These are phyloP conservation scores for Juncus effusus DNA, from an alignment of 176 grass and related monocot genomes.

Conservation along the genomic window DNA sequence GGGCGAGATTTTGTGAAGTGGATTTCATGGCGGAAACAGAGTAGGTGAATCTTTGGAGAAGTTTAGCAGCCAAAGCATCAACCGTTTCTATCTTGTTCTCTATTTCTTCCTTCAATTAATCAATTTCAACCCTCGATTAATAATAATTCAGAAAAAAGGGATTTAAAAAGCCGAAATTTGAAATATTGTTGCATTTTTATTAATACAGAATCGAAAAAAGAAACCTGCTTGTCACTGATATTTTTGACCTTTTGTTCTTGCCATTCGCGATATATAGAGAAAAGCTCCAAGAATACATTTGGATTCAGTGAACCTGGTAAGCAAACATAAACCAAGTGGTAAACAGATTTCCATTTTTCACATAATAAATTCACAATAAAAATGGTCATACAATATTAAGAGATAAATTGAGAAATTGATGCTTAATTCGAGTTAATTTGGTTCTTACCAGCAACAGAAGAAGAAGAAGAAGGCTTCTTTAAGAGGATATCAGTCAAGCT, in stretches of 20 bases:
- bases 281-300: slow-evolving; percentile 72
- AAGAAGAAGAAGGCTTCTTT: slow-evolving; percentile 45
- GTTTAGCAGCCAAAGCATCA: slow-evolving; percentile 75
- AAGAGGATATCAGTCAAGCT: slow-evolving; percentile 69
- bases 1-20: slow-evolving; percentile 49
- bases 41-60: slow-evolving; percentile 81
- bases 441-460: slow-evolving; percentile 31
- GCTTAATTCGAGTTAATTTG: background rate
- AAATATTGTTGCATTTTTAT: slow-evolving; percentile 37
- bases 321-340: background rate
- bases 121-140: background rate
- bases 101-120: slow-evolving; percentile 54
- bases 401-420: background rate
- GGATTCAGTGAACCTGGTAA: slow-evolving; percentile 57
- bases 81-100: slow-evolving; percentile 93
- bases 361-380: slow-evolving; percentile 1
- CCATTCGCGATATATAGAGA: slow-evolving; percentile 70
- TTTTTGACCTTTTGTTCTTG: slow-evolving; percentile 83
- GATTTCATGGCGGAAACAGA: slow-evolving; percentile 76
- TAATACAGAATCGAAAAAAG: slow-evolving; percentile 33
- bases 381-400: slow-evolving; percentile 8
- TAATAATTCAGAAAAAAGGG: background rate
- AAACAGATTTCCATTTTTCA: slow-evolving; percentile 14
- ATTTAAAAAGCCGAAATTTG: background rate
- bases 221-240: slow-evolving; percentile 61